Percentiles rank a stretch among this genome's conserved stretches.
Evolutionary conservation across 2,329 filamentous ascomycete species (phyloP).

Genomic region (Pestalotiopsis sp.): DNA sequence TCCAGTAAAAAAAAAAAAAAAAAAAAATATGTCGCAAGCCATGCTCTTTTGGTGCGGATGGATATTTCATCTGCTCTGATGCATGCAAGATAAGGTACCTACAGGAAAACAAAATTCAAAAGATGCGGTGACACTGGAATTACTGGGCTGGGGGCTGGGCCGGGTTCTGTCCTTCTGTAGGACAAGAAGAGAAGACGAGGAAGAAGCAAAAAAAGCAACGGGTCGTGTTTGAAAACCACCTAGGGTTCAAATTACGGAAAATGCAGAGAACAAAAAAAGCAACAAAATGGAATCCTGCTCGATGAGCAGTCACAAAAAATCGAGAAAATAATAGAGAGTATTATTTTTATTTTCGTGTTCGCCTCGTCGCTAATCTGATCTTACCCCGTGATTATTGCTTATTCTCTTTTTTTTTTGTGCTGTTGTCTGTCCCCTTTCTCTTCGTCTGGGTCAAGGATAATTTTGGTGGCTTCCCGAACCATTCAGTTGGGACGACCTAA

Average conservation of each 20-base stretch:
- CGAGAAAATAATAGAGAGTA: background rate
- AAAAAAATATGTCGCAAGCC: background rate
- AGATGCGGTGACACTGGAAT: background rate
- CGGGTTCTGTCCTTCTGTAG: background rate
- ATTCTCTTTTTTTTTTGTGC: background rate
- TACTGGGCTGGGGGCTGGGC: background rate
- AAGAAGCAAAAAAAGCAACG: background rate
- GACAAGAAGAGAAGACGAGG: background rate
- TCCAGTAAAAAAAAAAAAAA: too few species aligned
- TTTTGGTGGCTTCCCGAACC: slow-evolving; percentile 11
- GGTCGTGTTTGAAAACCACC: background rate
- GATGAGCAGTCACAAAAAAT: background rate
- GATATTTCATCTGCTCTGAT: background rate
- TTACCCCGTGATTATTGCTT: background rate
- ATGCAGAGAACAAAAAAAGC: background rate
- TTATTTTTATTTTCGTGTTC: background rate
- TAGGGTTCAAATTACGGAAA: background rate
- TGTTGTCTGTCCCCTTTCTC: background rate
- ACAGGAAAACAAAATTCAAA: background rate
- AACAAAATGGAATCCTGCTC: background rate
- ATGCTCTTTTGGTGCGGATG: background rate
- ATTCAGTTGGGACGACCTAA: slow-evolving; percentile 12
- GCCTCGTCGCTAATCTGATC: background rate
- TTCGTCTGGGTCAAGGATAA: background rate
- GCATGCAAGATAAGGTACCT: background rate